Conservation (phyloP, 148 eudicot genomes). For the Rhododendron williamsianum region DNA sequence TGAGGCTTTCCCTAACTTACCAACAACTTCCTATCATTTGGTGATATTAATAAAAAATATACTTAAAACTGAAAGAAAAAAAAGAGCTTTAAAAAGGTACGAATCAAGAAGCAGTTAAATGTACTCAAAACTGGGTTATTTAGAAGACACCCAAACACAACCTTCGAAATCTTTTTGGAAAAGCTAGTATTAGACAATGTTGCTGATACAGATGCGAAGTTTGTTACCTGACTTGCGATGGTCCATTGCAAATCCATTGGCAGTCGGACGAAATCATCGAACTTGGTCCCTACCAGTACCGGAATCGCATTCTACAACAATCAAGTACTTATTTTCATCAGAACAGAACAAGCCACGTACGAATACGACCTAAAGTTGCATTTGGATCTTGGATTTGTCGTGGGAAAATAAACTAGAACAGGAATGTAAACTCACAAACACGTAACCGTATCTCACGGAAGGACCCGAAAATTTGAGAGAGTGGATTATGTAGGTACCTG, state of each 20-base stretch:
- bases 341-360: neutral
- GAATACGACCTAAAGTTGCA: neutral
- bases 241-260: conserved; percentile 68
- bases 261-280: conserved; percentile 59
- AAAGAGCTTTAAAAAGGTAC: neutral
- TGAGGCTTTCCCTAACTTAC: neutral
- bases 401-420: neutral
- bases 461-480: neutral
- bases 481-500: conserved; percentile 29
- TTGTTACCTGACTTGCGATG: conserved; percentile 47
- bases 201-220: neutral
- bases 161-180: neutral
- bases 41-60: neutral
- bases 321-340: neutral
- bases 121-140: neutral
- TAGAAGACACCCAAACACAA: neutral
- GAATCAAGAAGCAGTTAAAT: neutral
- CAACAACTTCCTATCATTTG: neutral
- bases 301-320: conserved; percentile 56
- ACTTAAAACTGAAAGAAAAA: neutral
- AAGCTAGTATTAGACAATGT: neutral
- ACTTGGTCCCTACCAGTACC: conserved; percentile 59
- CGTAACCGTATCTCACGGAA: neutral
- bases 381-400: neutral
- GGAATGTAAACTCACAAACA: neutral